phyloP scores from a whole-genome alignment of 805 yeast genomes.

The Jamesozyma hellenica region DNA sequence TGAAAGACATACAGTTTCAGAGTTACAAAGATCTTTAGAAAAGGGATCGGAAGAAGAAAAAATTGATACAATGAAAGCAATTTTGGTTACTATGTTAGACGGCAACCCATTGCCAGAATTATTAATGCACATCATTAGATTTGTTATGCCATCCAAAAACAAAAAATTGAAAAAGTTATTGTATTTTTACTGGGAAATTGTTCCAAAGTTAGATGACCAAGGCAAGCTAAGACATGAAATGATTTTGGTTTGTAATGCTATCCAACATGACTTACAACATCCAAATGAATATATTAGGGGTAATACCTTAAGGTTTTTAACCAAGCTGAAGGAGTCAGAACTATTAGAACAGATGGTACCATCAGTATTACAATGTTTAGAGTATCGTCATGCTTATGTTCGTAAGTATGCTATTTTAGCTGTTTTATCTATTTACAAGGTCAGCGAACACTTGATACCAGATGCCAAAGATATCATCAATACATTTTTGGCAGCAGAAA shows the following conservation, averaged over 20 bases:
- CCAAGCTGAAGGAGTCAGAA: slow-evolving; percentile 87
- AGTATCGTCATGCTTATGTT: slow-evolving; percentile 95
- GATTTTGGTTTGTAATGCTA: slow-evolving; percentile 96
- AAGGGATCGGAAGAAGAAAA: slow-evolving; percentile 83
- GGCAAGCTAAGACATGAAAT: slow-evolving; percentile 96
- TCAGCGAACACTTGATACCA: slow-evolving; percentile 79
- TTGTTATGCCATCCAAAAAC: slow-evolving; percentile 90
- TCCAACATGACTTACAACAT: slow-evolving; percentile 93
- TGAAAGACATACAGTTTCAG: slow-evolving; percentile 52
- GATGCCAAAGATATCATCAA: slow-evolving; percentile 85
- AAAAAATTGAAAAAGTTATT: slow-evolving; percentile 86
- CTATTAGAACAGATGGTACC: slow-evolving; percentile 92
- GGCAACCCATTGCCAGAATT: slow-evolving; percentile 89
- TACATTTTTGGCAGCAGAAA: slow-evolving; percentile 66
- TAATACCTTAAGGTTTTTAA: slow-evolving; percentile 81
- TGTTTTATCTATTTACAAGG: slow-evolving; percentile 68
- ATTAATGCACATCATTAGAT: slow-evolving; percentile 93
- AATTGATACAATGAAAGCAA: slow-evolving; percentile 80
- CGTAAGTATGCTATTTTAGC: slow-evolving; percentile 96
- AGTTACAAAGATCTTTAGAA: slow-evolving; percentile 70
- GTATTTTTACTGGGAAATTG: slow-evolving; percentile 96
- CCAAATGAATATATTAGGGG: slow-evolving; percentile 97
- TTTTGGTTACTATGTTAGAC: slow-evolving; percentile 76
- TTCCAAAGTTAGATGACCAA: slow-evolving; percentile 77
- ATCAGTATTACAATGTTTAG: slow-evolving; percentile 79